Base-by-base conservation (phyloP, 371 early-diverging fungal genomes). In the Quaeritorhiza haematococci region DNA sequence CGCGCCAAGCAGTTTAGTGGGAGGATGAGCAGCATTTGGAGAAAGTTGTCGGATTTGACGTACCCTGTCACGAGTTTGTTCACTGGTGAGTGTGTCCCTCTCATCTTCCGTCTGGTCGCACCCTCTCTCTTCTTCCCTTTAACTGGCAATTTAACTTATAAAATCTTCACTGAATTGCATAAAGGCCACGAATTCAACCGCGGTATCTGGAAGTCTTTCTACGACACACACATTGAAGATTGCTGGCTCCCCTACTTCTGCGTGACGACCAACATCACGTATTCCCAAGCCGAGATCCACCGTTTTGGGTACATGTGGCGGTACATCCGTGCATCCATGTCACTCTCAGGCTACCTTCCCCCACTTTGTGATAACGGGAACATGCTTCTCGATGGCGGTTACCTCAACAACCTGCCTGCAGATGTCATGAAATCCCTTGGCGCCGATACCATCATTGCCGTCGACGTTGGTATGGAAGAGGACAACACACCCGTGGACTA, bases 381-480 rank as follows among this genome's bases (percentile, higher is more conserved):
- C 53, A 82, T 98, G 86, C 76, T 99, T n/a, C 85, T 99, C 5
- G 99, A 99, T 71, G 99, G 99, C 50, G 99, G 99, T 0, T 99
- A 99, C 71, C 82, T 96, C 78, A 98, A 99, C 75, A 98, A 98
- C 73, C 75, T 99, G 59, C 99, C 99, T 0, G 98, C 93, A 0
- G 91, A 92, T 44, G 84, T 95, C 13, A 95, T 98, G 87, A 82
- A 89, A 58, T 76, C 76, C 24, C 77, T 93, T 62, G 97, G 98
- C 0, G 98, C 96, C 3, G 80, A 91, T 55, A 90, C 88, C 43
- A 90, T 98, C 47, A 92, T 99, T 75, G 98, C 98, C 0, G 89
- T 99, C 0, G 99, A 99, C 75, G 85, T 98, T 82, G 62, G 96
- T 78, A 3, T 83, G 79, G 91, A 88, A 46, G 89, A 96, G 62